Percentiles rank a stretch among this genome's conserved stretches.
Evolutionary conservation across 2,329 filamentous ascomycete species (phyloP).

Genomic region (Proliferodiscus dingleyae): DNA sequence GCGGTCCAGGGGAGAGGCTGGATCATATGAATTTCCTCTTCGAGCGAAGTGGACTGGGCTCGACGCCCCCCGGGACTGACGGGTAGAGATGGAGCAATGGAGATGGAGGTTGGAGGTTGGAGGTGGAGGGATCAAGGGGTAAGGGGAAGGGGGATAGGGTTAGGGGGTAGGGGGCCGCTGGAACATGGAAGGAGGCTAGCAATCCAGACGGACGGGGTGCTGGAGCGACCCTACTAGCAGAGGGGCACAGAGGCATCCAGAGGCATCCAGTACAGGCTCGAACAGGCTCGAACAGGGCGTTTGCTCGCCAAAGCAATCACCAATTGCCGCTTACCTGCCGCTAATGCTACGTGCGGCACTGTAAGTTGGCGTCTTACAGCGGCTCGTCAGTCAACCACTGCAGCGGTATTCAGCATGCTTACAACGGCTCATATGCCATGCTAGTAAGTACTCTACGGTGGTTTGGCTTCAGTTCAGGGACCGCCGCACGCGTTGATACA

Average conservation of each 20-base stretch:
- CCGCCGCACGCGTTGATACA: slow-evolving; percentile 9
- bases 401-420: slow-evolving; percentile 4
- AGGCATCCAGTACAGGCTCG: background rate
- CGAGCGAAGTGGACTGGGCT: background rate
- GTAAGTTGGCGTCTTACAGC: background rate
- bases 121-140: no score
- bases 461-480: slow-evolving; percentile 5
- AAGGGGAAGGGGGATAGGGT: no score
- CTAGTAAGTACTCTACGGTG: no score
- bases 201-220: no score
- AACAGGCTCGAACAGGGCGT: background rate
- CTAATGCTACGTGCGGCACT: background rate
- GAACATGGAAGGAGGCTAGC: background rate
- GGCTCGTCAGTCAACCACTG: slow-evolving; percentile 7
- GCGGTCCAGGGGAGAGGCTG: slow-evolving; percentile 11
- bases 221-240: background rate
- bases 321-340: no score
- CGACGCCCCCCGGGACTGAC: no score
- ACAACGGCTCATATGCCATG: slow-evolving; percentile 6
- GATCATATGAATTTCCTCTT: no score
- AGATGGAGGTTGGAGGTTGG: no score
- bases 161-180: slow-evolving; percentile 1
- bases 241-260: background rate
- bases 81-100: no score
- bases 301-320: no score